Evolutionary conservation across 192 early-diverging fungal species (phyloP).

Genomic region (Geosiphon pyriformis): DNA sequence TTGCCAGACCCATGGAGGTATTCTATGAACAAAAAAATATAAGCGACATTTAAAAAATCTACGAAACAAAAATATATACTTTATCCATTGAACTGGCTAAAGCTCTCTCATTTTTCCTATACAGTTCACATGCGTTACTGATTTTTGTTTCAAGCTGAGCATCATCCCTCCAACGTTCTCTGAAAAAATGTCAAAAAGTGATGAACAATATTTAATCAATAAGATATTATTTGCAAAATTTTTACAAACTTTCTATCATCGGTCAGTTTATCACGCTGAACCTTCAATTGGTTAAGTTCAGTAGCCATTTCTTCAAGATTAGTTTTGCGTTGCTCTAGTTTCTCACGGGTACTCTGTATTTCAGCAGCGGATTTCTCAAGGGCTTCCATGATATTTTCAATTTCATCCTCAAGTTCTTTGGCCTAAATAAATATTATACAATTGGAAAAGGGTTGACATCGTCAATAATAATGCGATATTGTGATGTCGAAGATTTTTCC

Average conservation of each 20-base stretch:
- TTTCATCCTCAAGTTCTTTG: slow-evolving; percentile 33
- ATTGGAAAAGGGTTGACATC: too few relatives aligned
- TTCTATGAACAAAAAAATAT: slow-evolving; percentile 37
- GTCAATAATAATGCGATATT: too few relatives aligned
- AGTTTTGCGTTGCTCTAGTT: slow-evolving; percentile 40
- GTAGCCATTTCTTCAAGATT: slow-evolving; percentile 36
- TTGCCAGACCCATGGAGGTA: slow-evolving; percentile 72
- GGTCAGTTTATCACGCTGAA: slow-evolving; percentile 51
- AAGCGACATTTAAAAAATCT: background rate
- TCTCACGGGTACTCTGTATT: slow-evolving; percentile 29
- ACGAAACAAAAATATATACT: slow-evolving; percentile 34
- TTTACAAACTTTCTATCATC: slow-evolving; percentile 64
- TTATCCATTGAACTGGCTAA: slow-evolving; percentile 76
- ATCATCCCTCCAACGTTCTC: slow-evolving; percentile 88
- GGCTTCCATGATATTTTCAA: slow-evolving; percentile 24
- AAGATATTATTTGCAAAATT: background rate
- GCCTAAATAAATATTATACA: slow-evolving; percentile 18
- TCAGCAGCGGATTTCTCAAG: slow-evolving; percentile 31
- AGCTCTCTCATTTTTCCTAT: slow-evolving; percentile 64
- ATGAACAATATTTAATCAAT: background rate
- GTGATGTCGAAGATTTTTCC: too few relatives aligned
- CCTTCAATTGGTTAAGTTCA: slow-evolving; percentile 36
- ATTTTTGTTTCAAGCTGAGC: slow-evolving; percentile 60
- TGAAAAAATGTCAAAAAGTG: slow-evolving; percentile 25
- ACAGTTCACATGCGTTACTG: slow-evolving; percentile 67